These are phyloP conservation scores for Laguncularia racemosa DNA, from an alignment of 345 rosid genomes.

Conservation along the genomic window DNA sequence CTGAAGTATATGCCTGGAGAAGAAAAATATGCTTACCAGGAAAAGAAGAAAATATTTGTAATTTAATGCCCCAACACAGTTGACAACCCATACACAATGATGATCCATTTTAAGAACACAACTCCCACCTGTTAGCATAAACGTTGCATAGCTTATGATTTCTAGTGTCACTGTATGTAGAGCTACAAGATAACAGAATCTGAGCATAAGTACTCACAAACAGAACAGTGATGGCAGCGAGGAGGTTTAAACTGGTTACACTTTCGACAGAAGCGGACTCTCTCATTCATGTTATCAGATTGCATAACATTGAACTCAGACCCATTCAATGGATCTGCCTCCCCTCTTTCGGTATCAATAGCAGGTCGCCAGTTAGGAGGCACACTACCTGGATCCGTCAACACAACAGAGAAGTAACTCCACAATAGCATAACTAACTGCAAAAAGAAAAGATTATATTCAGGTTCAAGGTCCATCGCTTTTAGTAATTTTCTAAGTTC, in stretches of 20 bases:
- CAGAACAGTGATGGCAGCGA: constrained; percentile 95
- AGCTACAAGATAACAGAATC: too few relatives aligned
- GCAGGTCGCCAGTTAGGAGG: constrained; percentile 86
- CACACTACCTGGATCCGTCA: constrained; percentile 88
- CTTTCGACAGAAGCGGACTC: constrained; percentile 76
- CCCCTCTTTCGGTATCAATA: constrained; percentile 75
- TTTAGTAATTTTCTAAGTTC: too few relatives aligned
- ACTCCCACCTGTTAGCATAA: constrained; percentile 60
- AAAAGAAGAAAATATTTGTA: constrained; percentile 94
- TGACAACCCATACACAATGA: constrained; percentile 99
- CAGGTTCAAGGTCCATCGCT: too few relatives aligned
- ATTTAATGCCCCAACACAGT: constrained; percentile 91
- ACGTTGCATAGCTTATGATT: constrained; percentile 13
- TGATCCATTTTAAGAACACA: constrained; percentile 97
- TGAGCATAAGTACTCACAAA: constrained; percentile 44
- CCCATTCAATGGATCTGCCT: constrained; percentile 61
- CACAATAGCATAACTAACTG: constrained; percentile 90
- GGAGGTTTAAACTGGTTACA: constrained; percentile 91
- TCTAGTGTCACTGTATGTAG: too few relatives aligned
- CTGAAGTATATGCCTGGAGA: neutral
- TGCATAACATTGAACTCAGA: constrained; percentile 50
- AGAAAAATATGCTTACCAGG: constrained; percentile 51
- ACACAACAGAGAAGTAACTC: constrained; percentile 96
- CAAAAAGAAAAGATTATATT: constrained; percentile 9
- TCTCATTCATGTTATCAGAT: constrained; percentile 49